A percentile compares a stretch with the other conserved stretches of the same genome.
These are phyloP conservation scores for Globisporangium megalacanthum DNA, from an alignment of 352 stramenopile genomes.

Conservation along the genomic window DNA sequence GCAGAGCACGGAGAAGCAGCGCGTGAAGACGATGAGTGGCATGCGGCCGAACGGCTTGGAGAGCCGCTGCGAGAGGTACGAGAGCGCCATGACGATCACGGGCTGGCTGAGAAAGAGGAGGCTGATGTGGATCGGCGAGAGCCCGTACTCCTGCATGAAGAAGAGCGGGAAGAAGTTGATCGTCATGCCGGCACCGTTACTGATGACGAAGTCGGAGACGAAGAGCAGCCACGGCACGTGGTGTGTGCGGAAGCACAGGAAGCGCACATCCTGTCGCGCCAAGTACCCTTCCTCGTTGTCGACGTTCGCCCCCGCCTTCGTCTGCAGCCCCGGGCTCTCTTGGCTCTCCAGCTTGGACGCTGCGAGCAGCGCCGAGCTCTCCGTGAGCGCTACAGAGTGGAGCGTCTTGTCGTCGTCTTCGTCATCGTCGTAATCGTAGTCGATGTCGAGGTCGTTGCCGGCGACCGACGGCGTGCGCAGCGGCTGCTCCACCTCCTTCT, in stretches of 20 bases:
- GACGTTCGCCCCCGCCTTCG: neutral
- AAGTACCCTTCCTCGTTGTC: constrained; percentile 1
- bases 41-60: constrained; percentile 40
- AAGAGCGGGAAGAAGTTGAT: constrained; percentile 63
- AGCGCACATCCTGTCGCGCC: constrained; percentile 21
- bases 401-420: constrained; percentile 6
- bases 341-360: constrained; percentile 2
- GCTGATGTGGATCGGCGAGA: constrained; percentile 50
- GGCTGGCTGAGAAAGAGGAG: constrained; percentile 49
- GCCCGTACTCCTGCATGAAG: constrained; percentile 45
- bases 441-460: constrained; percentile 54
- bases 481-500: constrained; percentile 21
- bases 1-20: constrained; percentile 28
- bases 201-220: constrained; percentile 60
- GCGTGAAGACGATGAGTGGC: constrained; percentile 45
- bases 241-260: constrained; percentile 25
- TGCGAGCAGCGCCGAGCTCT: neutral
- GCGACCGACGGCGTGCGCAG: constrained; percentile 57
- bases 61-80: constrained; percentile 37
- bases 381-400: neutral
- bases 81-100: constrained; percentile 32
- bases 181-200: constrained; percentile 55
- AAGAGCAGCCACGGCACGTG: constrained; percentile 66
- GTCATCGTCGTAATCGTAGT: constrained; percentile 68
- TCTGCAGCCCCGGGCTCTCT: too few species aligned